phyloP scores from a whole-genome alignment of 1,284 basidiomycete genomes.

The Erythrobasidium hasegawianum region DNA sequence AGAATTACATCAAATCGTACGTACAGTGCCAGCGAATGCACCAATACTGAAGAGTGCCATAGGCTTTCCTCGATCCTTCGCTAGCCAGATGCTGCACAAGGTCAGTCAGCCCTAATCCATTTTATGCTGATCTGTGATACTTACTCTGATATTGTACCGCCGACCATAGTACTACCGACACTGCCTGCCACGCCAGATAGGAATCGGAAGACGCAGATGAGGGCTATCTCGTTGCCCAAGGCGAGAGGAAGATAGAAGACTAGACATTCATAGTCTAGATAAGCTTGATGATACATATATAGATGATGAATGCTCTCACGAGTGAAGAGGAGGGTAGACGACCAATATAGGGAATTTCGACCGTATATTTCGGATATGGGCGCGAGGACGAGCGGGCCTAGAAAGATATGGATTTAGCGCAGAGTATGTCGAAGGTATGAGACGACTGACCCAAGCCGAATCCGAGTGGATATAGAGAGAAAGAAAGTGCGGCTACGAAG shows the following conservation, averaged over 20 bases:
- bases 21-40: slow-evolving; percentile 33
- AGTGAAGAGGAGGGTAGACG: slow-evolving; percentile 50
- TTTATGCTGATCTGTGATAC: too few species aligned
- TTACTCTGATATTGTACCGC: slow-evolving; percentile 45
- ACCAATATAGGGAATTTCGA: slow-evolving; percentile 58
- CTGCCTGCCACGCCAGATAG: slow-evolving; percentile 46
- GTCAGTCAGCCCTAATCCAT: too few species aligned
- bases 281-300: too few species aligned
- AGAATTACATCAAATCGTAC: background rate
- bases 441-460: slow-evolving; percentile 22
- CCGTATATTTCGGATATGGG: slow-evolving; percentile 54
- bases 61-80: slow-evolving; percentile 34
- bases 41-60: slow-evolving; percentile 36
- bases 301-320: background rate
- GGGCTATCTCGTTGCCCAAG: slow-evolving; percentile 43
- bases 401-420: too few species aligned
- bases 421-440: too few species aligned
- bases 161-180: slow-evolving; percentile 46
- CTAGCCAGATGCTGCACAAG: slow-evolving; percentile 26
- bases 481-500: slow-evolving; percentile 17
- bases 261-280: slow-evolving; percentile 6
- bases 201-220: slow-evolving; percentile 43
- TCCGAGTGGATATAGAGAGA: slow-evolving; percentile 25
- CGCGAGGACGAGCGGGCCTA: slow-evolving; percentile 28
- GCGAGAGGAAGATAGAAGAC: slow-evolving; percentile 46